A percentile compares a stretch with the other conserved stretches of the same genome.
phyloP scores from a whole-genome alignment of 306 rosid species.

The Castanospermum australe region DNA sequence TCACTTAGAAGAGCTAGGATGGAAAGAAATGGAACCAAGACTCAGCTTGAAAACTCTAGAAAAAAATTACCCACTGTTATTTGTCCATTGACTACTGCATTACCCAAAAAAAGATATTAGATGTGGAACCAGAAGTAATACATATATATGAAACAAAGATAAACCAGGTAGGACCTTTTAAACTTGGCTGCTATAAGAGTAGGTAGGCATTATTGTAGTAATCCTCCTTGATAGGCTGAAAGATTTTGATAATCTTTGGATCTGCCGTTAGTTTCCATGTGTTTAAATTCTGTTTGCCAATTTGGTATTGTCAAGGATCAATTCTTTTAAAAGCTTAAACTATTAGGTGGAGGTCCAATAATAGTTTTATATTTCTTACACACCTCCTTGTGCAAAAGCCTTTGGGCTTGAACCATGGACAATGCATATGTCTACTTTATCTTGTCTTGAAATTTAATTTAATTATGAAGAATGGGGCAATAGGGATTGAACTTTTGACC shows the following conservation, averaged over 20 bases:
- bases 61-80: background rate
- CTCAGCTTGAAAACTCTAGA: background rate
- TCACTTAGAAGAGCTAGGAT: background rate
- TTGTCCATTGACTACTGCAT: background rate
- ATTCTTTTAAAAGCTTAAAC: too few relatives aligned
- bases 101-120: background rate
- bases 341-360: too few relatives aligned
- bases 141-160: background rate
- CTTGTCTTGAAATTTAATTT: too few relatives aligned
- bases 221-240: background rate
- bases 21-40: background rate
- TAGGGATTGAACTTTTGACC: too few relatives aligned
- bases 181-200: background rate
- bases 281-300: background rate
- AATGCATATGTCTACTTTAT: too few relatives aligned
- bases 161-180: background rate
- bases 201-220: background rate
- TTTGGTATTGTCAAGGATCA: background rate
- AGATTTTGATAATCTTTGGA: background rate
- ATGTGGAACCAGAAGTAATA: background rate
- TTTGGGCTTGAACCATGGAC: too few relatives aligned
- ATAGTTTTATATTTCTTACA: too few relatives aligned
- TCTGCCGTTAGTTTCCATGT: too few relatives aligned
- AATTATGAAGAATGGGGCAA: too few relatives aligned
- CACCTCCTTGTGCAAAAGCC: too few relatives aligned